These are phyloP conservation scores for Penicillium subrubescens DNA, from an alignment of 495 filamentous ascomycete species.

Conservation along the genomic window DNA sequence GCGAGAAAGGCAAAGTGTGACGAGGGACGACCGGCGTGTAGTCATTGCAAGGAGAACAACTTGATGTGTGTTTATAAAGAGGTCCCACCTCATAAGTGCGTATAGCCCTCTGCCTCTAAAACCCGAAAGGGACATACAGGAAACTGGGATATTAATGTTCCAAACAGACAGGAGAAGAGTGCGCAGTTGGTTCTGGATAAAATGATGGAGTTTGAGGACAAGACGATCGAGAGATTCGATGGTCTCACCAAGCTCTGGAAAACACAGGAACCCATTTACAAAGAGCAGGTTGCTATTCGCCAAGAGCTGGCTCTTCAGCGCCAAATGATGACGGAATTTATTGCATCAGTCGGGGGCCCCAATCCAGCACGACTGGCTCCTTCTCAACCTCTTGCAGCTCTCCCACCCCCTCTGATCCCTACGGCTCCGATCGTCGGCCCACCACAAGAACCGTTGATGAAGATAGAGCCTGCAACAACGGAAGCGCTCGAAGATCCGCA, in stretches of 20 bases:
- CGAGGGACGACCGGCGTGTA: conserved; percentile 60
- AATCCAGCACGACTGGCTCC: background rate
- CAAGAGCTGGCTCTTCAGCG: background rate
- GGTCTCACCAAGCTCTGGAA: conserved; percentile 15
- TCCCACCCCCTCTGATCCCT: background rate
- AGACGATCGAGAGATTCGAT: conserved; percentile 16
- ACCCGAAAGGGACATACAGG: background rate
- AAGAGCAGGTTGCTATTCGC: background rate
- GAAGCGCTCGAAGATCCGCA: background rate
- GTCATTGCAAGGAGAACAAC: conserved; percentile 60
- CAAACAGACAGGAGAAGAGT: conserved; percentile 43
- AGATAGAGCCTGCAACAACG: conserved; percentile 16
- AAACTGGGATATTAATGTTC: conserved; percentile 11
- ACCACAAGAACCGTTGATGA: conserved; percentile 10
- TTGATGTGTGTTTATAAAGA: conserved; percentile 60
- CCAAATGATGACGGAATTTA: background rate
- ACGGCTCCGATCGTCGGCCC: background rate
- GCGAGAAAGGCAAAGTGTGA: conserved; percentile 66
- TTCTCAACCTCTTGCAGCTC: conserved; percentile 2
- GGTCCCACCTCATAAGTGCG: conserved; percentile 61
- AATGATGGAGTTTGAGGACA: conserved; percentile 34
- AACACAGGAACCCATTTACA: conserved; percentile 5
- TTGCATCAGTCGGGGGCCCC: background rate
- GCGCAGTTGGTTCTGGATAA: conserved; percentile 41
- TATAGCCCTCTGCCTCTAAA: conserved; percentile 8